Evolutionary conservation across 805 yeast species (phyloP).

Genomic region (Naumovozyma baii): DNA sequence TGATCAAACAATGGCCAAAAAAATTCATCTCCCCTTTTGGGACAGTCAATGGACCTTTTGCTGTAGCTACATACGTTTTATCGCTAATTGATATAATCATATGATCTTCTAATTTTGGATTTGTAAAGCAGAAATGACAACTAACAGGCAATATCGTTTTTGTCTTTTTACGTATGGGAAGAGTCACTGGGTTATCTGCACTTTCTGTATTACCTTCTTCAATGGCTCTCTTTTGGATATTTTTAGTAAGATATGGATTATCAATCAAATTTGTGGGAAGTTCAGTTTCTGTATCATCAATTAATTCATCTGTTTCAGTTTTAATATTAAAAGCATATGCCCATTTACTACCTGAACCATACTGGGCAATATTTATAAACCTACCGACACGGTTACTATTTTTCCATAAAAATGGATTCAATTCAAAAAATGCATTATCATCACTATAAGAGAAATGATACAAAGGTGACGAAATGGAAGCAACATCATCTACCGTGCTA

Average conservation of each 20-base stretch:
- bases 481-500: slow-evolving; percentile 37
- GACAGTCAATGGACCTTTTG: slow-evolving; percentile 74
- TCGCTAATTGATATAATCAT: slow-evolving; percentile 71
- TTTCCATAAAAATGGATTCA: slow-evolving; percentile 50
- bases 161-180: slow-evolving; percentile 3
- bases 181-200: background rate
- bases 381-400: slow-evolving; percentile 39
- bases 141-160: slow-evolving; percentile 43
- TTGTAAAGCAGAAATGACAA: slow-evolving; percentile 80
- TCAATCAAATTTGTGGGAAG: slow-evolving; percentile 19
- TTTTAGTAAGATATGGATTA: slow-evolving; percentile 26
- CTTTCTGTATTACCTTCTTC: slow-evolving; percentile 8
- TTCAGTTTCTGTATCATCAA: slow-evolving; percentile 15
- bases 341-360: slow-evolving; percentile 52
- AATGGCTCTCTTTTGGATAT: slow-evolving; percentile 6
- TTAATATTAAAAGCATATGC: slow-evolving; percentile 59
- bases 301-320: slow-evolving; percentile 13
- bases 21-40: slow-evolving; percentile 42
- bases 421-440: slow-evolving; percentile 42
- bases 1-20: slow-evolving; percentile 73
- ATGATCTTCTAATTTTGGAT: slow-evolving; percentile 67
- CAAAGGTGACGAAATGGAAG: slow-evolving; percentile 42
- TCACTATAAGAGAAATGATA: slow-evolving; percentile 50
- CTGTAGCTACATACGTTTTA: slow-evolving; percentile 58
- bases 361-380: slow-evolving; percentile 55